phyloP scores from a whole-genome alignment of 257 asterid genomes.

The Paraleonurus japonicus region DNA sequence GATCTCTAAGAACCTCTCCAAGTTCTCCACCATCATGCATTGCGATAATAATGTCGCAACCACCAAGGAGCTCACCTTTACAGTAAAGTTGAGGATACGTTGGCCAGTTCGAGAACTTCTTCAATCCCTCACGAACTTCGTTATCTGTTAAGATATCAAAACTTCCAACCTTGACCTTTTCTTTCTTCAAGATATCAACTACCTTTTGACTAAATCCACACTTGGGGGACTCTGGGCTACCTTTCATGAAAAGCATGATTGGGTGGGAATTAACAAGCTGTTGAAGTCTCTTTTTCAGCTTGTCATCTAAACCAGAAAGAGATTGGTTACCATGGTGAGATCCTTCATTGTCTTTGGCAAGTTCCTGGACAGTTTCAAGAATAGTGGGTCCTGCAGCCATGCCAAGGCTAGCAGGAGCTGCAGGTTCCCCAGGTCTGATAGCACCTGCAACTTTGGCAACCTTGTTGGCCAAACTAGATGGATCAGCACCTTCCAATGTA shows the following conservation, averaged over 20 bases:
- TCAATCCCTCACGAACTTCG: constrained; percentile 88
- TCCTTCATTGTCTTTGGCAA: constrained; percentile 55
- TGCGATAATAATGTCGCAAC: constrained; percentile 74
- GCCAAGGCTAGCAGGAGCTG: constrained; percentile 97
- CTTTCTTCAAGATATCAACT: constrained; percentile 81
- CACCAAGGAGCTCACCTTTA: constrained; percentile 97
- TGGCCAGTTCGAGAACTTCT: constrained; percentile 93
- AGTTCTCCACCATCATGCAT: constrained; percentile 96
- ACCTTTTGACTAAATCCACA: constrained; percentile 95
- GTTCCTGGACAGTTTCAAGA: constrained; percentile 75
- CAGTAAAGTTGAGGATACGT: constrained; percentile 94
- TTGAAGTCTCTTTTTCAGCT: constrained; percentile 51
- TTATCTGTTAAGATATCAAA: constrained; percentile 72
- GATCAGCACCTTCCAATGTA: constrained; percentile 94
- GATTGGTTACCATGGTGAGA: constrained; percentile 35
- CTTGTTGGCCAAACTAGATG: constrained; percentile 94
- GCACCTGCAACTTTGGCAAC: constrained; percentile 90
- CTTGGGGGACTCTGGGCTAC: constrained; percentile 75
- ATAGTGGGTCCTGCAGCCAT: constrained; percentile 95
- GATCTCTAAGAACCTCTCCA: constrained; percentile 61
- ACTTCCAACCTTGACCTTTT: constrained; percentile 78
- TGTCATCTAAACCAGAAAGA: constrained; percentile 39
- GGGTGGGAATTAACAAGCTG: constrained; percentile 71
- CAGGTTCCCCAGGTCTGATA: constrained; percentile 69
- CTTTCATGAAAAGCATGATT: constrained; percentile 92